These are phyloP conservation scores for Meyerozyma smithsonii DNA, from an alignment of 1,139 yeast species.

Conservation along the genomic window DNA sequence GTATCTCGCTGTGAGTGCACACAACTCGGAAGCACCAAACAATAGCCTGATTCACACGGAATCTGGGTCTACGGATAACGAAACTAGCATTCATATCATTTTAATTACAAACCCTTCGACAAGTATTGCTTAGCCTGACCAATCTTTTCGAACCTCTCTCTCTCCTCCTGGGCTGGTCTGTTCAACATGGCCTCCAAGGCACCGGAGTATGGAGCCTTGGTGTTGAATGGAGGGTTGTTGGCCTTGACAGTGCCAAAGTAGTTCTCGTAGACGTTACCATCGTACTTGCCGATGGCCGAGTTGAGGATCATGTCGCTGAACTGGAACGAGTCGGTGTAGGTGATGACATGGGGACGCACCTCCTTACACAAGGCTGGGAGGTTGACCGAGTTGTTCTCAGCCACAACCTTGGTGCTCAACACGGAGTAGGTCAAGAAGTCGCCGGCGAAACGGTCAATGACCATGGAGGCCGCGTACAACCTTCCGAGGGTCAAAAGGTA, in stretches of 20 bases:
- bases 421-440: slow-evolving; percentile 37
- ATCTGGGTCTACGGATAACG: not conserved
- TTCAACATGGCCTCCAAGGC: slow-evolving; percentile 33
- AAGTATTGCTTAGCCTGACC: slow-evolving; percentile 27
- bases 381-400: slow-evolving; percentile 26
- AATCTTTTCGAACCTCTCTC: slow-evolving; percentile 37
- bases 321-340: slow-evolving; percentile 47
- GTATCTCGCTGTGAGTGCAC: too few species aligned
- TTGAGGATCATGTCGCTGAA: slow-evolving; percentile 40
- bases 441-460: slow-evolving; percentile 35
- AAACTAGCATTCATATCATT: not conserved
- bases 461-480: slow-evolving; percentile 21
- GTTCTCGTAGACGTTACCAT: slow-evolving; percentile 45
- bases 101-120: slow-evolving; percentile 15
- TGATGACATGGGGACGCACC: slow-evolving; percentile 42
- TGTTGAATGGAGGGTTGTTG: slow-evolving; percentile 30
- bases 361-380: slow-evolving; percentile 33
- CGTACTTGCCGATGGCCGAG: slow-evolving; percentile 40
- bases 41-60: not conserved
- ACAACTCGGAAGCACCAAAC: not conserved
- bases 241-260: slow-evolving; percentile 36
- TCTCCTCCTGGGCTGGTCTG: slow-evolving; percentile 32
- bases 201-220: slow-evolving; percentile 39
- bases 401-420: slow-evolving; percentile 29
- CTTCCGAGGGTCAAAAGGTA: slow-evolving; percentile 19